A percentile compares a stretch with the other conserved stretches of the same genome.
These are phyloP conservation scores for Nepenthes mirabilis DNA, from an alignment of 148 eudicot species.

Conservation along the genomic window DNA sequence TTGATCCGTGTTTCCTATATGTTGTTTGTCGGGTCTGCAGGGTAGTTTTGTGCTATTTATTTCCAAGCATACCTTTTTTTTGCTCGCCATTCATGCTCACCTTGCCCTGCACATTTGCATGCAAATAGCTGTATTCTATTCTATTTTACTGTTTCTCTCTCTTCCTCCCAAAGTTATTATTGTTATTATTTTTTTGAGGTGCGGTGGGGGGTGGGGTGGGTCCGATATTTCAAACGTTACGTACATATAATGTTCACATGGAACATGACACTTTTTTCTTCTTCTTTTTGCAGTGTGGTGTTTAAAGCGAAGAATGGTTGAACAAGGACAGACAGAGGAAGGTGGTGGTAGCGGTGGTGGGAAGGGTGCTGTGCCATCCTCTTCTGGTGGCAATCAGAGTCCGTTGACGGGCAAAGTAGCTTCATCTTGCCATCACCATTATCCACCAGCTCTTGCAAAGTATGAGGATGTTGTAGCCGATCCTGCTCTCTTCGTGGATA, in stretches of 20 bases:
- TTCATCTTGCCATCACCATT: conserved; percentile 19
- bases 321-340: conserved; percentile 13
- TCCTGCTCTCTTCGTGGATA: conserved; percentile 51
- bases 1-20: neutral
- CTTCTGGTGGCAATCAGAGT: conserved; percentile 9
- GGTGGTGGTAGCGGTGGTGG: neutral
- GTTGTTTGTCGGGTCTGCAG: neutral
- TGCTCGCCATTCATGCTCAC: neutral
- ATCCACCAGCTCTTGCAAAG: conserved; percentile 58
- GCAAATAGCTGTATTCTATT: neutral
- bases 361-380: conserved; percentile 10
- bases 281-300: neutral
- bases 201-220: too few species aligned
- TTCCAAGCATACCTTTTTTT: neutral
- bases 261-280: neutral
- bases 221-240: neutral
- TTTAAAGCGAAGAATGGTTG: conserved; percentile 13
- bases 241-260: too few species aligned
- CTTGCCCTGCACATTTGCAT: neutral
- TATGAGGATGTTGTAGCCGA: conserved; percentile 54
- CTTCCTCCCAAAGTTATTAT: neutral
- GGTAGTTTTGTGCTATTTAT: neutral
- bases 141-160: neutral
- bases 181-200: too few species aligned
- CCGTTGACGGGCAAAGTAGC: conserved; percentile 11